Base-by-base conservation (phyloP, 352 stramenopile species). In the Discostella stelligera region DNA sequence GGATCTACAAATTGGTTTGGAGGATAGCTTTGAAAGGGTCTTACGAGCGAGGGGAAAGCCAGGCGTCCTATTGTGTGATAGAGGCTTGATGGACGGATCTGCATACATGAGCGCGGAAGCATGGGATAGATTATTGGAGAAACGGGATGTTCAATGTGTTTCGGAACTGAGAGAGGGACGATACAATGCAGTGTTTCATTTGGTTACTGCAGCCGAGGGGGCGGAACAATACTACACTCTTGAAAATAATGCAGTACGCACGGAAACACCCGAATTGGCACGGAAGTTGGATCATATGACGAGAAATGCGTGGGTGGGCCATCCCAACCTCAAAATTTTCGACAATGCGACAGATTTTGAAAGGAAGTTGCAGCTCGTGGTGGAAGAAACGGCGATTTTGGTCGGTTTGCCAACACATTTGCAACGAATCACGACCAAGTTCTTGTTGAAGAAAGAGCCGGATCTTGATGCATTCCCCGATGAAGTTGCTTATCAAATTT, bases 171-270 rank as follows among this genome's bases (percentile, higher is more conserved):
- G 89, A 37, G 89, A 94, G 53, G 74, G 83, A 16, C 71, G 93
- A 25, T 97, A 97, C 74, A 94, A 97, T 88, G 87, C 90, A 53
- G 82, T 96, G 8, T 90, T 95, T 63, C 93, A 96, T 77, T 81
- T 97, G 54, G 88, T 95, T 3, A 95, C 94, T 14, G 96, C 97
- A 2, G 96, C 97, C 2, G 88, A 96, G 59, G 96, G 96, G 55
- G 97, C 97, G 9, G 94, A 97, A 64, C 90, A 94, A 66, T 98
- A 96, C 79, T 99, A 99, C 84, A 96, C 96, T 14, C 83, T 98
- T 44, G 96, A 98, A 23, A 99, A 98, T 80, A 99, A 99, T 84
- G 89, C 88, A 52, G 96, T 95, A 25, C 89, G 97, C 46, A 98
- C 94, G n/a, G 96, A 99, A 90, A 95, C 89, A 13, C 82, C 96